Conservation (phyloP, 768 basidiomycete genomes). For the Mycena epipterygia region DNA sequence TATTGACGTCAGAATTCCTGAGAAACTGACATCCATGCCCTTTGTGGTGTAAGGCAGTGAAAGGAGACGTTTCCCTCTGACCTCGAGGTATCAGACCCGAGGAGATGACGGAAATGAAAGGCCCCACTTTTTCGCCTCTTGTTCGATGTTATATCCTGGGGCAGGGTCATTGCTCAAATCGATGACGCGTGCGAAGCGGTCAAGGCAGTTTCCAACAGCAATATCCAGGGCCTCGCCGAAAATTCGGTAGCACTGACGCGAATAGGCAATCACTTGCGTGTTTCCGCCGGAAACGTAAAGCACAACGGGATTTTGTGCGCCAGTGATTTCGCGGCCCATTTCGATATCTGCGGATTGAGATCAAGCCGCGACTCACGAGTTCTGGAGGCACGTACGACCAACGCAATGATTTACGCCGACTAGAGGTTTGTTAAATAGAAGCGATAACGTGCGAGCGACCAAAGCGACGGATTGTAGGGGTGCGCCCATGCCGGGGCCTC, state of each 20-base stretch:
- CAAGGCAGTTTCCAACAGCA: slow-evolving; percentile 98
- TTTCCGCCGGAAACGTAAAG: slow-evolving; percentile 99
- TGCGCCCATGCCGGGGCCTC: slow-evolving; percentile 99
- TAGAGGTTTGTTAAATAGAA: slow-evolving; percentile 91
- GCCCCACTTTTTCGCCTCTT: slow-evolving; percentile 88
- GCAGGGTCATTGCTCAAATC: slow-evolving; percentile 95
- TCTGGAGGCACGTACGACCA: slow-evolving; percentile 77
- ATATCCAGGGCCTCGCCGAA: slow-evolving; percentile 99
- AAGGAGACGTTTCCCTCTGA: slow-evolving; percentile 86
- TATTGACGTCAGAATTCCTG: slow-evolving; percentile 90
- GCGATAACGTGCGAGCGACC: slow-evolving; percentile 90
- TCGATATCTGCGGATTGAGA: slow-evolving; percentile 83
- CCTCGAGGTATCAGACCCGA: neutral
- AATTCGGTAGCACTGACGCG: slow-evolving; percentile 96
- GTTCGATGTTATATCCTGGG: slow-evolving; percentile 98
- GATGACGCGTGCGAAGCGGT: slow-evolving; percentile 96
- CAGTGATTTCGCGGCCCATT: slow-evolving; percentile 96
- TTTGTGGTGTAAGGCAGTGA: slow-evolving; percentile 95
- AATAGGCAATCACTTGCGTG: slow-evolving; percentile 99
- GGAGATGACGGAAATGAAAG: neutral
- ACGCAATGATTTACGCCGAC: slow-evolving; percentile 99
- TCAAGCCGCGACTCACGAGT: neutral
- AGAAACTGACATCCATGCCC: slow-evolving; percentile 97
- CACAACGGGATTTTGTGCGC: slow-evolving; percentile 94
- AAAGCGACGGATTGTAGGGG: slow-evolving; percentile 95